Base-by-base conservation (phyloP, 208 protist species). In the Acanthamoeba culbertsoni region DNA sequence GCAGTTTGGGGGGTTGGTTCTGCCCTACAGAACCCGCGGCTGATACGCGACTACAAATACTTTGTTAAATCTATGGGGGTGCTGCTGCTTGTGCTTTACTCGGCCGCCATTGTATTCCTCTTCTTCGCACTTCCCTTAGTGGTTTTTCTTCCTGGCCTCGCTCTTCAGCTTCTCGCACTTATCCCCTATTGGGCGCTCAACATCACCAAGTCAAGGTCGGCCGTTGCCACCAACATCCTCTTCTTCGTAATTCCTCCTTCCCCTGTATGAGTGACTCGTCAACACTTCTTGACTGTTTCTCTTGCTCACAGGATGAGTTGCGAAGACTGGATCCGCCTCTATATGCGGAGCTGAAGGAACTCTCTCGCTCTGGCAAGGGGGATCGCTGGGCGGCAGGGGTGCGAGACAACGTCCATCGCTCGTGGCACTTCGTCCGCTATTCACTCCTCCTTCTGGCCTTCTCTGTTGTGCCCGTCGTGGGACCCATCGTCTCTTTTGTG, bases 181-280 rank as follows among this genome's bases (percentile, higher is more conserved):
- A 92, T 92, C 88, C 88, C 88, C 46, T 92, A 84, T 37, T 92
- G 88, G 88, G 88, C 88, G 28, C 37, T 79, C 73, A 48, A 43
- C 35, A 23, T 92, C 88, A 77, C 65, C 88, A 68, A 75, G 28
- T 84, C 65, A 10, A 31, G 48, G 14, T 40, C 73, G 3, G 42
- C 71, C 33, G 45, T 45, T 26, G 16, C 73, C 16, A 57, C 65
- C 88, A 77, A 51, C 26, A n/a, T 84, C 46, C 88, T 92, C 88
- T 92, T 92, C 55, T 75, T 92, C 35, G 88, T 92, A 48, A 43
- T 28, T 16, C 28, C 31, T 45, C 57, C 88, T 37, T 37, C 4
- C 51, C n/a, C 28, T 48, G 37, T 53, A 35, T 59, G 23, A n/a
- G 14, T 59, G 23, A n/a, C 23, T n/a, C 23, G 23, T 59, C 23